Conservation (phyloP, 139 green algal species). For the Chlorokybus atmophyticus region DNA sequence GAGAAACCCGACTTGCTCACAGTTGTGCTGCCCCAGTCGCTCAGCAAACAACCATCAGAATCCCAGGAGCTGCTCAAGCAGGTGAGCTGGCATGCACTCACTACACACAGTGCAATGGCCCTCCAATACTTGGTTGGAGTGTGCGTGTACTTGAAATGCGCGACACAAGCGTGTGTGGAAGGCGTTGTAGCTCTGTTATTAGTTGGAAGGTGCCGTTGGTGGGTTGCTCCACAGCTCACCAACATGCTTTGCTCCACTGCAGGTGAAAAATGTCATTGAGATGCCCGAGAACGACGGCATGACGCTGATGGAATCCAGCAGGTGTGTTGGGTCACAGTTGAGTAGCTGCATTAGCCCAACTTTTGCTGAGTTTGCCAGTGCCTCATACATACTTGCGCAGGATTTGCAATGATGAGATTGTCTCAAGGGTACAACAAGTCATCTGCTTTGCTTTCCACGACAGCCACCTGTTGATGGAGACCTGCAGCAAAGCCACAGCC, state of each 20-base stretch:
- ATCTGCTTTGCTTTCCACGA: constrained; percentile 97
- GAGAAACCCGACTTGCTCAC: constrained; percentile 85
- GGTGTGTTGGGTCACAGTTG: constrained; percentile 22
- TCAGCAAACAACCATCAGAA: constrained; percentile 74
- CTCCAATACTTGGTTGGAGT: not conserved
- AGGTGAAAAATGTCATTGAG: constrained; percentile 72
- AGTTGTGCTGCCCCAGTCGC: constrained; percentile 78
- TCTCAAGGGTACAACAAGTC: constrained; percentile 79
- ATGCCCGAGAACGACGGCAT: constrained; percentile 89
- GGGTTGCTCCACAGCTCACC: no score
- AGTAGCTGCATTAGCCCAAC: not conserved
- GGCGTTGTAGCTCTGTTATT: not conserved
- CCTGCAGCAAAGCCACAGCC: constrained; percentile 73
- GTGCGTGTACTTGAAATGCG: not conserved
- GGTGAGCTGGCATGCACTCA: constrained; percentile 26
- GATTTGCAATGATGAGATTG: constrained; percentile 91
- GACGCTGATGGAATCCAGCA: constrained; percentile 70
- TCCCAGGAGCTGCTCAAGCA: constrained; percentile 82
- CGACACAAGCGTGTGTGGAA: not conserved
- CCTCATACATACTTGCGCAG: constrained; percentile 29
- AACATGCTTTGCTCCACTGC: no score
- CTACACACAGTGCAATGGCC: not conserved
- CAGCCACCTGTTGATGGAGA: constrained; percentile 81
- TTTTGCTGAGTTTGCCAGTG: not conserved
- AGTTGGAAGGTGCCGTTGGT: not conserved